phyloP scores from a whole-genome alignment of 2,329 filamentous ascomycete species.

The Didymella lethalis region DNA sequence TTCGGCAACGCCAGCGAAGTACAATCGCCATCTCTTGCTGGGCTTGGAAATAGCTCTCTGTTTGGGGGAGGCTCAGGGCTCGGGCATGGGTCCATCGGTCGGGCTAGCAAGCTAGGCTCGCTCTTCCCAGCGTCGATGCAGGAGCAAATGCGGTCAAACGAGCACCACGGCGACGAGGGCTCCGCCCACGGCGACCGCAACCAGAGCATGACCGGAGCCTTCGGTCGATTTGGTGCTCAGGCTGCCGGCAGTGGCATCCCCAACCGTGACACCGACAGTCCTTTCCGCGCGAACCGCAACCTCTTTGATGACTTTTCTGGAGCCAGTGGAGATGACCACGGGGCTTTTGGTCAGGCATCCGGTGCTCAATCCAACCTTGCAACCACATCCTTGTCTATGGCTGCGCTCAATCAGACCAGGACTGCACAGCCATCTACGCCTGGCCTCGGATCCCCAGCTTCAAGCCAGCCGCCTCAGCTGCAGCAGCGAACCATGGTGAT shows the following conservation, averaged over 20 bases:
- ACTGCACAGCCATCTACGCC: constrained; percentile 47
- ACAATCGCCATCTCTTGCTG: constrained; percentile 75
- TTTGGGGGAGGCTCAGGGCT: constrained; percentile 66
- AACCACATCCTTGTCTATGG: constrained; percentile 45
- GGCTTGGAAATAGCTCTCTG: constrained; percentile 67
- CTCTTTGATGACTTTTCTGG: constrained; percentile 51
- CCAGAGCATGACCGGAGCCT: constrained; percentile 66
- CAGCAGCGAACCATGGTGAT: constrained; percentile 94
- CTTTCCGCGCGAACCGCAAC: constrained; percentile 49
- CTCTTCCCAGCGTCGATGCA: constrained; percentile 91
- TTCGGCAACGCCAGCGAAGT: constrained; percentile 81
- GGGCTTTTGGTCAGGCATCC: constrained; percentile 36
- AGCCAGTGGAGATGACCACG: constrained; percentile 39
- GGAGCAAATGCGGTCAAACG: constrained; percentile 78
- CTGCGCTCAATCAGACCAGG: constrained; percentile 44
- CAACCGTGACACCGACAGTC: constrained; percentile 52
- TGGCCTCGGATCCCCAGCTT: constrained; percentile 59
- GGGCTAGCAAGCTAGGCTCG: constrained; percentile 82
- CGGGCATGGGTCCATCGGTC: constrained; percentile 70
- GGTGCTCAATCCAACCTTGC: constrained; percentile 35
- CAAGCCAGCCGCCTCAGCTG: constrained; percentile 71
- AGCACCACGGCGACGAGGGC: constrained; percentile 65
- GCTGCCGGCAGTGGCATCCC: constrained; percentile 38
- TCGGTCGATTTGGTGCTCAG: constrained; percentile 66
- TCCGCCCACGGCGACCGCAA: constrained; percentile 50